Percentiles rank a stretch among this genome's conserved stretches.
Conservation (phyloP, 108 stramenopile genomes). For the Skeletonema grethae region DNA sequence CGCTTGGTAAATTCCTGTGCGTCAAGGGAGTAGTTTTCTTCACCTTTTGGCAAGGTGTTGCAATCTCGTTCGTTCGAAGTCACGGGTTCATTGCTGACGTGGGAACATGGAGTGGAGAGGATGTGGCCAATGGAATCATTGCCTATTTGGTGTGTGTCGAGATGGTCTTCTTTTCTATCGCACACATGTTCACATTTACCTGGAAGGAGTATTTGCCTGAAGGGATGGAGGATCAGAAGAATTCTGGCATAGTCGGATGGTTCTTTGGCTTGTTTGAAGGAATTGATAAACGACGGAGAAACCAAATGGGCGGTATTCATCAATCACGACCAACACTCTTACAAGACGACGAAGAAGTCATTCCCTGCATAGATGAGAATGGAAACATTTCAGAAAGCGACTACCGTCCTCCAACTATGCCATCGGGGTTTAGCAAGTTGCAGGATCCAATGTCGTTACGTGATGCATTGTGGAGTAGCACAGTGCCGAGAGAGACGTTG, state of each 20-base stretch:
- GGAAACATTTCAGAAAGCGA: conserved; percentile 34
- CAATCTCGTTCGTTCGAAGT: conserved; percentile 75
- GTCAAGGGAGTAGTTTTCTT: conserved; percentile 98
- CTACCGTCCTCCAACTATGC: conserved; percentile 57
- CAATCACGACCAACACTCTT: conserved; percentile 16
- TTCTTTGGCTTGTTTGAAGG: conserved; percentile 18
- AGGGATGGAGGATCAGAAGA: conserved; percentile 24
- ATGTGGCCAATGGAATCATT: conserved; percentile 91
- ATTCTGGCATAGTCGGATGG: conserved; percentile 10
- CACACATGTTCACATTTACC: conserved; percentile 89
- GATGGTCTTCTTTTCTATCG: conserved; percentile 93
- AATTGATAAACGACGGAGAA: conserved; percentile 28
- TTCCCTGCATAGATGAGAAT: conserved; percentile 33
- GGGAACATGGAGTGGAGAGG: conserved; percentile 84
- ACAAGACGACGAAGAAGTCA: conserved; percentile 23
- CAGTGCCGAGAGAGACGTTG: conserved; percentile 75
- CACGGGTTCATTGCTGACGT: conserved; percentile 78
- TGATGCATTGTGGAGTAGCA: conserved; percentile 82
- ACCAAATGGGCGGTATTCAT: neutral
- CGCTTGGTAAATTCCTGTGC: conserved; percentile 95
- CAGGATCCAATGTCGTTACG: conserved; percentile 61
- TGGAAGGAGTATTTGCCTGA: conserved; percentile 89
- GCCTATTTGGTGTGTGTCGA: conserved; percentile 95
- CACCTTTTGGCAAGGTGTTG: conserved; percentile 95
- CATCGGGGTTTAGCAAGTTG: conserved; percentile 39